Percentiles rank a stretch among this genome's conserved stretches.
These are phyloP conservation scores for Termitomyces sp. DNA, from an alignment of 768 basidiomycete genomes.

Conservation along the genomic window DNA sequence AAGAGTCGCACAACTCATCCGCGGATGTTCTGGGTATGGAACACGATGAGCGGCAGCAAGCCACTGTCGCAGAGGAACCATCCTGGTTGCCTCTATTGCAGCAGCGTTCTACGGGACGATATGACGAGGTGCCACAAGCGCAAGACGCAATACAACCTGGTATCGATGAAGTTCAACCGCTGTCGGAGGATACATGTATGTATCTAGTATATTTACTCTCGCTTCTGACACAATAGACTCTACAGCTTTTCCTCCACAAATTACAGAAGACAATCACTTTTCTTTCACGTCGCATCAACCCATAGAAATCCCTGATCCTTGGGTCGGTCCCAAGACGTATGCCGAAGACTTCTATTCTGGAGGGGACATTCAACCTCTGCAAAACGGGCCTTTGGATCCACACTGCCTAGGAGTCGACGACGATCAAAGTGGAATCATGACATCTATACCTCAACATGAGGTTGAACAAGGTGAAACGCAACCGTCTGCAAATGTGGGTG, in stretches of 20 bases:
- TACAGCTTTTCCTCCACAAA: conserved; percentile 6
- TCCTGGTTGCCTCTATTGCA: not conserved
- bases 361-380: conserved; percentile 15
- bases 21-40: conserved; percentile 7
- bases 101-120: not conserved
- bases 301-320: conserved; percentile 28
- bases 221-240: not conserved
- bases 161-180: conserved; percentile 20
- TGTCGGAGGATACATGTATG: conserved; percentile 26
- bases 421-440: conserved; percentile 5
- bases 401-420: conserved; percentile 4
- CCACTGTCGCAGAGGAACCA: not conserved
- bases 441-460: conserved; percentile 1
- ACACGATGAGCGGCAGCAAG: not conserved
- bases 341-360: conserved; percentile 30
- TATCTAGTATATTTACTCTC: not conserved
- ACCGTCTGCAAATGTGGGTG: conserved; percentile 4
- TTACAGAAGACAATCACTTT: not conserved
- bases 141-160: not conserved
- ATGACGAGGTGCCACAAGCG: not conserved
- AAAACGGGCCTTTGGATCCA: not conserved
- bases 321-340: conserved; percentile 24
- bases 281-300: conserved; percentile 12
- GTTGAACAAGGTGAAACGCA: conserved; percentile 1
- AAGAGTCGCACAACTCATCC: not conserved